Percentiles rank a stretch among this genome's conserved stretches.
phyloP scores from a whole-genome alignment of 2,329 filamentous ascomycete genomes.

The Seiridium unicorne region DNA sequence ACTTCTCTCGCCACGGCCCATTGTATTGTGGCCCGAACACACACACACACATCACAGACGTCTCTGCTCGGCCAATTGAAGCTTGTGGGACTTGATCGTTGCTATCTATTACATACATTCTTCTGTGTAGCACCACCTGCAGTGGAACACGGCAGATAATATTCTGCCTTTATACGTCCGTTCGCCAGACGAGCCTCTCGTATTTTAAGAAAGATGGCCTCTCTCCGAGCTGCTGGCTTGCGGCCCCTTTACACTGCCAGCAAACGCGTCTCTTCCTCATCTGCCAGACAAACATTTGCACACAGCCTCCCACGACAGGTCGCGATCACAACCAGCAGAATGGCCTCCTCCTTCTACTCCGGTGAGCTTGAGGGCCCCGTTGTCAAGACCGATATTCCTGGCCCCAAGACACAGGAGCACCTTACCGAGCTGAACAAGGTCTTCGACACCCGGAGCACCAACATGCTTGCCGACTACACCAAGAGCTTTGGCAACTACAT shows the following conservation, averaged over 20 bases:
- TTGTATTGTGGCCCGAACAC: too few species aligned
- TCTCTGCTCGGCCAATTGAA: slow-evolving; percentile 8
- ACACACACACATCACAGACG: too few species aligned
- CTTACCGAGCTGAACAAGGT: slow-evolving; percentile 72
- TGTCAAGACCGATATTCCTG: slow-evolving; percentile 66
- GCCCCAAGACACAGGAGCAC: slow-evolving; percentile 68
- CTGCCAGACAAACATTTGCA: slow-evolving; percentile 11
- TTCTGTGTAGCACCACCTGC: not conserved
- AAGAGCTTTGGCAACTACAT: slow-evolving; percentile 81
- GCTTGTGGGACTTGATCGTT: slow-evolving; percentile 7
- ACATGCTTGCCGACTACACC: slow-evolving; percentile 76
- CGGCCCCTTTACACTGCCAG: slow-evolving; percentile 19
- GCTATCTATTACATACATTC: not conserved
- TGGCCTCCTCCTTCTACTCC: slow-evolving; percentile 25
- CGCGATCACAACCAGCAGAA: slow-evolving; percentile 18
- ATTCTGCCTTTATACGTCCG: not conserved
- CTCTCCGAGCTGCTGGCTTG: slow-evolving; percentile 25
- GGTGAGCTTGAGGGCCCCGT: slow-evolving; percentile 52
- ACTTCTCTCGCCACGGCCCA: too few species aligned
- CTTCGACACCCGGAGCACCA: slow-evolving; percentile 83
- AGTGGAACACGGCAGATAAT: not conserved
- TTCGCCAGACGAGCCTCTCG: not conserved
- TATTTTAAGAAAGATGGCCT: slow-evolving; percentile 19
- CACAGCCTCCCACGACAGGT: slow-evolving; percentile 12
- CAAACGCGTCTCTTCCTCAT: slow-evolving; percentile 13